A percentile compares a stretch with the other conserved stretches of the same genome.
phyloP scores from a whole-genome alignment of 768 basidiomycete species.

The Mycena latifolia region DNA sequence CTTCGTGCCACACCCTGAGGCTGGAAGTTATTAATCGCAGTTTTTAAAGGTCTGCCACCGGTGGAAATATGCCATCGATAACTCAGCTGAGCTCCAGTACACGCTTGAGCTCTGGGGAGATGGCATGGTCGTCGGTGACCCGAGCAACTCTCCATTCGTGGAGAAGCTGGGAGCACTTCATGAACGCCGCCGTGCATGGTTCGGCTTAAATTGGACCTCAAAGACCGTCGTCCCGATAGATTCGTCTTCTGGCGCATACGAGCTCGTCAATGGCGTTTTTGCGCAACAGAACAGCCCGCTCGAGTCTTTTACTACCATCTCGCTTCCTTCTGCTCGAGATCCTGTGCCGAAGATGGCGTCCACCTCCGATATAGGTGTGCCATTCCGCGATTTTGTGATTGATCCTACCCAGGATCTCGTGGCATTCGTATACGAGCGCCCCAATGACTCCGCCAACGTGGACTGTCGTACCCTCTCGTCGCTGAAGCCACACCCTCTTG shows the following conservation, averaged over 20 bases:
- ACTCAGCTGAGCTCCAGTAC: constrained; percentile 50
- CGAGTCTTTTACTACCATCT: constrained; percentile 1
- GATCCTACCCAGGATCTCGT: constrained; percentile 26
- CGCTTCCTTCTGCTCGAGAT: constrained; percentile 9
- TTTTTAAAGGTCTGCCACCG: constrained; percentile 46
- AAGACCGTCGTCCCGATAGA: no score
- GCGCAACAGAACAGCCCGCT: neutral
- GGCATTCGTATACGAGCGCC: neutral
- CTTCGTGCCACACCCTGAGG: no score
- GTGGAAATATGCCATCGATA: constrained; percentile 35
- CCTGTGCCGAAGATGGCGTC: neutral
- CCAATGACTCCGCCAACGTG: neutral
- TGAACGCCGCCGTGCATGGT: neutral
- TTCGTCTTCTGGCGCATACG: neutral
- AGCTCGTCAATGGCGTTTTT: constrained; percentile 10
- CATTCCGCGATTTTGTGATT: constrained; percentile 2
- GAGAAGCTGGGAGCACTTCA: neutral
- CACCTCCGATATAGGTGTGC: neutral
- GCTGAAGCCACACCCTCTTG: constrained; percentile 7
- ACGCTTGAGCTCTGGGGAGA: constrained; percentile 51
- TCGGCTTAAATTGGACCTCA: no score
- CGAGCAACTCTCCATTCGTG: neutral
- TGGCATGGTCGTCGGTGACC: constrained; percentile 34
- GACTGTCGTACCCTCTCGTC: constrained; percentile 4
- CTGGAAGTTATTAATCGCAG: neutral